Evolutionary conservation across 163 green algal genomes (phyloP).

Genomic region (Scenedesmus sp.): DNA sequence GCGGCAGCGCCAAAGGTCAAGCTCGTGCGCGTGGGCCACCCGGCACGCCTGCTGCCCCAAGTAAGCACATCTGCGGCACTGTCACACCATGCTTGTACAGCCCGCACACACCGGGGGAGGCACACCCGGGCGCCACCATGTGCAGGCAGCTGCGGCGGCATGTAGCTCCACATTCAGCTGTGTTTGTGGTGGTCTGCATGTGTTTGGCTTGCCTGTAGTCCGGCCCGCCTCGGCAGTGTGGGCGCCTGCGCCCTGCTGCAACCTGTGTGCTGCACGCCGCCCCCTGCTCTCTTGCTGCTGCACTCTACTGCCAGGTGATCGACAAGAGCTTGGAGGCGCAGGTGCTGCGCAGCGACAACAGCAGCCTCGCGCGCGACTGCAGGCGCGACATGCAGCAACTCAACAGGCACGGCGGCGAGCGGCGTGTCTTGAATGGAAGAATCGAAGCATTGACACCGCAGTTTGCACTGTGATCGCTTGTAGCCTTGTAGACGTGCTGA

Average conservation of each 20-base stretch:
- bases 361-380: constrained; percentile 91
- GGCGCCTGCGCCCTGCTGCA: background rate
- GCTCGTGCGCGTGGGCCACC: constrained; percentile 93
- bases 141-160: no score
- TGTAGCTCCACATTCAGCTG: background rate
- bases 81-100: background rate
- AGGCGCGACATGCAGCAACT: constrained; percentile 61
- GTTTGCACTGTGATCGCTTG: no score
- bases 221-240: background rate
- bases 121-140: no score
- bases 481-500: no score
- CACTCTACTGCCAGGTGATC: constrained; percentile 74
- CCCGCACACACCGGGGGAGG: no score
- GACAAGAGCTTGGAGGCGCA: constrained; percentile 87
- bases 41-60: constrained; percentile 90
- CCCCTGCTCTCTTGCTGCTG: background rate
- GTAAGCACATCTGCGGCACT: constrained; percentile 55
- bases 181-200: background rate
- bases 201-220: background rate
- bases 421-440: background rate
- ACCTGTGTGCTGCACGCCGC: background rate
- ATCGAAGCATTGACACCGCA: no score
- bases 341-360: constrained; percentile 91
- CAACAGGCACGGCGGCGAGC: background rate
- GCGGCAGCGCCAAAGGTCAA: constrained; percentile 66